Conservation (phyloP, 257 asterid species). For the Nemophila menziesii region DNA sequence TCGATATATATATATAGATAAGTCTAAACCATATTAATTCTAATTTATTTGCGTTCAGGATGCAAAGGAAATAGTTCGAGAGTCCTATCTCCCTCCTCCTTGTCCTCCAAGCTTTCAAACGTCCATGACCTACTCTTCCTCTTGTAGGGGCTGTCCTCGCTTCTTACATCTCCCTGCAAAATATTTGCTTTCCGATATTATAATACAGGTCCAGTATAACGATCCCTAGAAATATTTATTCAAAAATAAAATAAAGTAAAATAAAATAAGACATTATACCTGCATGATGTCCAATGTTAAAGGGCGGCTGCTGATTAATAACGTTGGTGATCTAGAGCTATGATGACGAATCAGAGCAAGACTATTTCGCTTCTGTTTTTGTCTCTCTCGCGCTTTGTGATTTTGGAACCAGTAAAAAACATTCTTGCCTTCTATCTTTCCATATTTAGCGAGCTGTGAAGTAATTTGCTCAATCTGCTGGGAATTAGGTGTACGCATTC, state of each 20-base stretch:
- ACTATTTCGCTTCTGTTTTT: slow-evolving; percentile 68
- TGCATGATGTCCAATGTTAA: slow-evolving; percentile 17
- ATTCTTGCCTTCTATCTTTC: slow-evolving; percentile 85
- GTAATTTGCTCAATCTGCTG: slow-evolving; percentile 82
- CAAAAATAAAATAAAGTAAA: too few relatives aligned
- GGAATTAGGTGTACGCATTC: slow-evolving; percentile 83
- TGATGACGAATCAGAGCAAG: slow-evolving; percentile 45
- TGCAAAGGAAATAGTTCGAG: slow-evolving; percentile 80
- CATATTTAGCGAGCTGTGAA: slow-evolving; percentile 44
- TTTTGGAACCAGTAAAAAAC: slow-evolving; percentile 97
- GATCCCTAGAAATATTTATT: too few relatives aligned
- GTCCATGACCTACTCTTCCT: slow-evolving; percentile 55
- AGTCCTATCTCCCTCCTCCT: slow-evolving; percentile 47
- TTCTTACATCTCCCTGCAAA: slow-evolving; percentile 32
- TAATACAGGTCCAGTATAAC: too few relatives aligned
- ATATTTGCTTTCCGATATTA: not conserved
- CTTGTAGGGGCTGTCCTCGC: slow-evolving; percentile 41
- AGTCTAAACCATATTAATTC: not conserved
- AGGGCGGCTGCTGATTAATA: slow-evolving; percentile 17
- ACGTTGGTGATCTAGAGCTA: slow-evolving; percentile 20
- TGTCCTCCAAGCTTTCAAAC: slow-evolving; percentile 33
- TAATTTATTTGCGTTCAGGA: slow-evolving; percentile 48
- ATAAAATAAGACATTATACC: too few relatives aligned
- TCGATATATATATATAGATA: not conserved
- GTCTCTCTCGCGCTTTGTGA: slow-evolving; percentile 93